These are phyloP conservation scores for Arabidopsis suecica DNA, from an alignment of 345 rosid species.

Conservation along the genomic window DNA sequence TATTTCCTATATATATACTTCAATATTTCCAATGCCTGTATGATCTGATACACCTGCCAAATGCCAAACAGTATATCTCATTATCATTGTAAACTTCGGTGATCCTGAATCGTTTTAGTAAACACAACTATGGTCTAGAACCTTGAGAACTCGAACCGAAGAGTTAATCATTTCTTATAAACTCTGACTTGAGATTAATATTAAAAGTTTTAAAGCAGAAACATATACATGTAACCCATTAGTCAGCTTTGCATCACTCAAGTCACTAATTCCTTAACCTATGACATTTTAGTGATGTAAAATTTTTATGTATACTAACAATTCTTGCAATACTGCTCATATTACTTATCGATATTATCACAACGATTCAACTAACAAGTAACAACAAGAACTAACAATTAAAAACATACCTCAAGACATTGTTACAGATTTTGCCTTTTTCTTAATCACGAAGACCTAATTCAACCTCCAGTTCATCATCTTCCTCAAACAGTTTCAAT, in stretches of 20 bases:
- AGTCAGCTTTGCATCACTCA: constrained; percentile 1
- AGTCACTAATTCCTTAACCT: neutral
- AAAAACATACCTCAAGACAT: constrained; percentile 30
- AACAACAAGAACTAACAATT: neutral
- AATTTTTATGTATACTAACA: neutral
- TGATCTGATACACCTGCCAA: constrained; percentile 19
- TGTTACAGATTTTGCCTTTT: constrained; percentile 23
- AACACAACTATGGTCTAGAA: neutral
- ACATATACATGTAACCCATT: neutral
- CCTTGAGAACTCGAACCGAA: neutral
- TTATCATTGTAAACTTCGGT: no score
- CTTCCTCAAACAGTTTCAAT: constrained; percentile 91
- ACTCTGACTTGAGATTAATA: neutral
- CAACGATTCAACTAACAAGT: neutral
- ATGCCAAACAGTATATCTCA: neutral
- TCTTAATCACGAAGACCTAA: constrained; percentile 80
- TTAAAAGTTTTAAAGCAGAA: neutral
- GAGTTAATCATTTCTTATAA: neutral
- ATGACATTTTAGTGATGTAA: neutral
- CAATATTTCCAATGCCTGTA: constrained; percentile 14
- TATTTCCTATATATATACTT: constrained; percentile 22
- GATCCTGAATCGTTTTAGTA: no score
- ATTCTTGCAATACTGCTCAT: neutral
- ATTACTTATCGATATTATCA: neutral
- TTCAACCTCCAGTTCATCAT: constrained; percentile 93